Evolutionary conservation across 75 land plant species (phyloP), one percentile per base, ranked within the genome.

Genomic region (Adiantum capillusveneris): DNA sequence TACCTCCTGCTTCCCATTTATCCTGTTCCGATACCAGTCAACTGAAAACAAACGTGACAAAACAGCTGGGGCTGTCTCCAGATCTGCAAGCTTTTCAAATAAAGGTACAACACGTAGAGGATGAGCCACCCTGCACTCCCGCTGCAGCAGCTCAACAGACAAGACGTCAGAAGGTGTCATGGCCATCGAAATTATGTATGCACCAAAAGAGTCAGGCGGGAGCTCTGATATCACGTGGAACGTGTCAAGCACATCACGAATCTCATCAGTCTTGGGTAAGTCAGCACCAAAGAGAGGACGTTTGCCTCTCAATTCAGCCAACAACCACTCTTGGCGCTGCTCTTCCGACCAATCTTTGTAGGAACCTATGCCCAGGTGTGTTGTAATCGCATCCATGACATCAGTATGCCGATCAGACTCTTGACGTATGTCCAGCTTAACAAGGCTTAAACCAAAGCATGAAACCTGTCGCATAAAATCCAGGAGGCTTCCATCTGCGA

Each of bases 381-480:
- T 79, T 7, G 97, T 90, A 57, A 90, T 87, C 13, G 94, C 88
- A 73, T 90, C 86, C 26, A 87, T 60, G 21, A 88, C 97, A 70
- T 87, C 97, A 54, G 85, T 78, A 48, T 90, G 97, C 50, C 97
- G 65, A 14, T 90, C 97, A 37, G 97, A 87, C 63, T 90, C 97
- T 71, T 90, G 97, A 31, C 97, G 67, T 52, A 90, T 90, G 53
- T 90, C 97, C 58, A 90, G 80, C 62, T 65, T 81, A 12, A 90
- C 94, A 49, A 90, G 80, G 29, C 79, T 66, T n/a, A 90, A 72
- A 11, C 97, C 97, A 58, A 90, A 90, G 29, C 90, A 84, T 25
- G 97, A 84, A 34, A 90, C 97, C 81, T 88, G 94, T n/a, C 97
- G 71, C 64, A 90, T 61, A 65, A 90, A 90, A 72, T 90, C 97